Percentiles rank a stretch among this genome's conserved stretches.
Conservation (phyloP, 1,139 yeast species). For the Magnusiomyces clavatus region DNA sequence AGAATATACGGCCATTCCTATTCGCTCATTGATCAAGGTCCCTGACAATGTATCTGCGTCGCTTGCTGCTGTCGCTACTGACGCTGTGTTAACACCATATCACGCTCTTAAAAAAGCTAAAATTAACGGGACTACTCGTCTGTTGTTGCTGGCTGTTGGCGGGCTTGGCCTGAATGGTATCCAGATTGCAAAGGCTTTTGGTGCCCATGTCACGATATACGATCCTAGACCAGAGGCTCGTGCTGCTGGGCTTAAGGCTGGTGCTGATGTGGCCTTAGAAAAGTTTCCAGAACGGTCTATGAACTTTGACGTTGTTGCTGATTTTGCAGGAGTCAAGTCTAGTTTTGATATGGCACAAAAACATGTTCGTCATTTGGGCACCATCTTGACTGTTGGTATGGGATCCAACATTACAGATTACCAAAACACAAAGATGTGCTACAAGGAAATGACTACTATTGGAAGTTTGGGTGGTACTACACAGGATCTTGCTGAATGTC, state of each 20-base stretch:
- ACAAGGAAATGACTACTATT: slow-evolving; percentile 38
- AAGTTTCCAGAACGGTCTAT: slow-evolving; percentile 25
- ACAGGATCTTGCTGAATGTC: slow-evolving; percentile 39
- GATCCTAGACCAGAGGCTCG: slow-evolving; percentile 36
- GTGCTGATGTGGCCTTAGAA: slow-evolving; percentile 40
- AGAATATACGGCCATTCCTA: slow-evolving; percentile 31
- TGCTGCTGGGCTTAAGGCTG: slow-evolving; percentile 32
- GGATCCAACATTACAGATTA: slow-evolving; percentile 34
- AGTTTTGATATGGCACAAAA: slow-evolving; percentile 26
- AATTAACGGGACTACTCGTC: slow-evolving; percentile 34
- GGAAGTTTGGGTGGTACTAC: slow-evolving; percentile 45
- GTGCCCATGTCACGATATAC: slow-evolving; percentile 37
- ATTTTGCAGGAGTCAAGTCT: slow-evolving; percentile 40
- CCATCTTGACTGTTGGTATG: slow-evolving; percentile 40
- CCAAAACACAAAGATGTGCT: slow-evolving; percentile 30
- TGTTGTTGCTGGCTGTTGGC: slow-evolving; percentile 42
- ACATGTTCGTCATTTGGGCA: slow-evolving; percentile 36
- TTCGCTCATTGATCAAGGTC: slow-evolving; percentile 27
- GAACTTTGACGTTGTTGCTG: slow-evolving; percentile 34
- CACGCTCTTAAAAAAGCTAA: slow-evolving; percentile 39
- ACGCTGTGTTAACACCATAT: slow-evolving; percentile 45
- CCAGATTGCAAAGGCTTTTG: slow-evolving; percentile 39
- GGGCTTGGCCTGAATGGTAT: slow-evolving; percentile 46
- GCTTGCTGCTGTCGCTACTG: slow-evolving; percentile 45
- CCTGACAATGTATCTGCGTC: slow-evolving; percentile 42